phyloP scores from a whole-genome alignment of 352 stramenopile genomes.

The Phytopythium sindhum region DNA sequence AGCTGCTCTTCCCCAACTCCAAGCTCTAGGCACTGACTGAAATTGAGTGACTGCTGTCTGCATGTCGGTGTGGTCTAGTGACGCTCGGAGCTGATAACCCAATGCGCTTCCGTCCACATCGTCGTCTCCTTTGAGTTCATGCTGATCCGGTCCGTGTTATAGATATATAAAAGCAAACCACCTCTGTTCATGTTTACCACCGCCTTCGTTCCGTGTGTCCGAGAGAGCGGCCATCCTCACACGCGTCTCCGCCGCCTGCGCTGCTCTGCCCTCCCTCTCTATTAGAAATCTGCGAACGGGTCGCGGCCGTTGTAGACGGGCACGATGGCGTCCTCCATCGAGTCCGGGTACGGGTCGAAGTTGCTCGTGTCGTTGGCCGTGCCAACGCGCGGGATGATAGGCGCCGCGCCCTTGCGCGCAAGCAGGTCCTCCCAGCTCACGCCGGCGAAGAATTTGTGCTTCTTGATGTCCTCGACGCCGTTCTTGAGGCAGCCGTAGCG shows the following conservation, averaged over 20 bases:
- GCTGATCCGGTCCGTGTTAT: background rate
- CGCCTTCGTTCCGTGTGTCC: background rate
- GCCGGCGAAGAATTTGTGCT: slow-evolving; percentile 94
- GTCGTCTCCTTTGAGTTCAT: background rate
- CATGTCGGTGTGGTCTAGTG: background rate
- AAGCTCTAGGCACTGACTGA: slow-evolving; percentile 26
- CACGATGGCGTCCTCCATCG: slow-evolving; percentile 85
- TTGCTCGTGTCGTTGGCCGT: slow-evolving; percentile 94
- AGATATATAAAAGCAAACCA: slow-evolving; percentile 6
- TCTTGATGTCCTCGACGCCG: slow-evolving; percentile 95
- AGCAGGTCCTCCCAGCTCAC: slow-evolving; percentile 92
- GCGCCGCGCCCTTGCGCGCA: slow-evolving; percentile 84
- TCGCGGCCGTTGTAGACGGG: slow-evolving; percentile 92
- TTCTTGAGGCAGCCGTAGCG: slow-evolving; percentile 96
- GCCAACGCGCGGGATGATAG: slow-evolving; percentile 92
- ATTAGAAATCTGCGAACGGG: slow-evolving; percentile 92
- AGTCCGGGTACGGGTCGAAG: slow-evolving; percentile 97
- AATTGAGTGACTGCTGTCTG: background rate
- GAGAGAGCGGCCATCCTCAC: background rate
- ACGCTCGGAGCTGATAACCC: background rate
- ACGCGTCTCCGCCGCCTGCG: background rate
- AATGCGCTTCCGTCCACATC: background rate
- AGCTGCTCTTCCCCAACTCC: slow-evolving; percentile 40
- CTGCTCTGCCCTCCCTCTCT: slow-evolving; percentile 1
- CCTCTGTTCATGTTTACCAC: slow-evolving; percentile 3